Evolutionary conservation across 2,329 filamentous ascomycete genomes (phyloP).

Genomic region (Fonsecaea pedrosoi): DNA sequence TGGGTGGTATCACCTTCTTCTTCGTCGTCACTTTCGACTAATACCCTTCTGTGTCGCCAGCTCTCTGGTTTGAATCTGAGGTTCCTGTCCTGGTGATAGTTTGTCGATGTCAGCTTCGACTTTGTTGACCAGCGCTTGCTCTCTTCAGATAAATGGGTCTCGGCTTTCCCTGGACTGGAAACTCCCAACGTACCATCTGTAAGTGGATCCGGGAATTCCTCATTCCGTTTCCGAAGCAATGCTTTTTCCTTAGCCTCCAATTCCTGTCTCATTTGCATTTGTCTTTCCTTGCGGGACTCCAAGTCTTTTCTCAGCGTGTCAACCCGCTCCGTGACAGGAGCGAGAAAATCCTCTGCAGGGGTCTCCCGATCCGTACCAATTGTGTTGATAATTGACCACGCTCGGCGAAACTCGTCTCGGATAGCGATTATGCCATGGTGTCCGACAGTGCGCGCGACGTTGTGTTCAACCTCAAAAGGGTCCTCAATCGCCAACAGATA

Average conservation of each 20-base stretch:
- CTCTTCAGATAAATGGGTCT: constrained; percentile 14
- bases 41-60: constrained; percentile 29
- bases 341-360: constrained; percentile 46
- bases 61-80: constrained; percentile 10
- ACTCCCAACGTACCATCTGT: constrained; percentile 38
- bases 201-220: constrained; percentile 21
- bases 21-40: constrained; percentile 34
- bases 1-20: constrained; percentile 14
- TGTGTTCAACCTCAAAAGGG: constrained; percentile 86
- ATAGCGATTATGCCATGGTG: constrained; percentile 82
- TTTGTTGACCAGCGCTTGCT: constrained; percentile 10
- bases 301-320: constrained; percentile 39
- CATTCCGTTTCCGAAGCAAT: constrained; percentile 24
- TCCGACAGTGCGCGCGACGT: constrained; percentile 84
- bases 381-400: constrained; percentile 66
- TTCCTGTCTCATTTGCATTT: constrained; percentile 34
- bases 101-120: constrained; percentile 31
- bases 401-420: constrained; percentile 81
- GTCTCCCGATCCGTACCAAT: constrained; percentile 26
- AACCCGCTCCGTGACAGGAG: constrained; percentile 34
- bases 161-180: constrained; percentile 19
- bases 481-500: constrained; percentile 92
- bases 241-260: constrained; percentile 34
- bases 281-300: constrained; percentile 34
- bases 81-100: constrained; percentile 33